Evolutionary conservation across 2,329 filamentous ascomycete species (phyloP).

Genomic region (Sporothrix schenckii): DNA sequence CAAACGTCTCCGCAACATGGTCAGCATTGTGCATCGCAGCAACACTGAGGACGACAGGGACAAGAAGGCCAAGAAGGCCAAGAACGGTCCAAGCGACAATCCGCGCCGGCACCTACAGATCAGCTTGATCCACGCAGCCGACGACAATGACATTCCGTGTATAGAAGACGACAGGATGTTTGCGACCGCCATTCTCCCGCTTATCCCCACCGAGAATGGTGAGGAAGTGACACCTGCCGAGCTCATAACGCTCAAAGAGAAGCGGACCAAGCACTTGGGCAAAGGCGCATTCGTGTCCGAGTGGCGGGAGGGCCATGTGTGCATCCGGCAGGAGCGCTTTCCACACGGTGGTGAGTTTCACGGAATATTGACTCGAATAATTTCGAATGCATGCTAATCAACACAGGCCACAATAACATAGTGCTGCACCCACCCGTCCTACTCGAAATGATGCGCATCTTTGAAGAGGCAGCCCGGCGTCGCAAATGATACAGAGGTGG

Average conservation of each 20-base stretch:
- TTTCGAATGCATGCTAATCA: background rate
- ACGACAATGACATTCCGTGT: constrained; percentile 83
- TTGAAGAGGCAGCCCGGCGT: constrained; percentile 47
- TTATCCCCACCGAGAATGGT: constrained; percentile 27
- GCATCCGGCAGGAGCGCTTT: constrained; percentile 58
- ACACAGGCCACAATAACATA: constrained; percentile 68
- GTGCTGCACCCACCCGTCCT: constrained; percentile 66
- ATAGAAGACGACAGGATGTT: constrained; percentile 68
- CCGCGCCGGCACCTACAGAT: constrained; percentile 56
- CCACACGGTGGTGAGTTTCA: constrained; percentile 56
- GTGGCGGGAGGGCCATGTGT: constrained; percentile 51
- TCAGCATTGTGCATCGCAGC: constrained; percentile 50
- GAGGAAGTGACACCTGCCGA: constrained; percentile 48
- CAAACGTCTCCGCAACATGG: constrained; percentile 63
- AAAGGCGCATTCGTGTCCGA: constrained; percentile 54
- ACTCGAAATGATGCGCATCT: constrained; percentile 67
- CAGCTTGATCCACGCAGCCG: constrained; percentile 74
- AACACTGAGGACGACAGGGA: constrained; percentile 41
- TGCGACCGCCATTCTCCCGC: constrained; percentile 55
- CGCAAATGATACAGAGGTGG: background rate
- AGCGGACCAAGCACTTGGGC: constrained; percentile 49
- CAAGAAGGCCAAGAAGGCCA: background rate
- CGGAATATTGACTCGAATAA: background rate
- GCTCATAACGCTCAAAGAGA: constrained; percentile 46
- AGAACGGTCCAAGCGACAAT: background rate